Evolutionary conservation across 306 rosid genomes (phyloP).

Genomic region (Prosopis cineraria): DNA sequence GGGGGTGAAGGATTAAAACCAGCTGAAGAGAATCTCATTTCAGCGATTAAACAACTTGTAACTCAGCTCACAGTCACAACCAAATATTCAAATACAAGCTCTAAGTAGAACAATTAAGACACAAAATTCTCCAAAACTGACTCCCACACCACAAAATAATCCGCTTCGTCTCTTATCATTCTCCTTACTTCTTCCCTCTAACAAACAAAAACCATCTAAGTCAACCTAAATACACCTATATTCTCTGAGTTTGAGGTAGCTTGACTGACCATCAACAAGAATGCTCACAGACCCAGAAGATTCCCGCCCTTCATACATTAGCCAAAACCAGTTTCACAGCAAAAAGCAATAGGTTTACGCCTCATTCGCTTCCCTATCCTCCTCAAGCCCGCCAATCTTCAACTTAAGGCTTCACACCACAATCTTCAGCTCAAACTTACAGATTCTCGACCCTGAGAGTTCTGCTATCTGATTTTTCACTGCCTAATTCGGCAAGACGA

Average conservation of each 20-base stretch:
- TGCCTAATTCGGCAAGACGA: constrained; percentile 31
- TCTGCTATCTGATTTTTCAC: constrained; percentile 13
- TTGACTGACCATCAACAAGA: constrained; percentile 31
- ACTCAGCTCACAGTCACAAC: constrained; percentile 43
- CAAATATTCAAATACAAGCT: constrained; percentile 33
- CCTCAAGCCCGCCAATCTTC: constrained; percentile 49
- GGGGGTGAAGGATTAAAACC: constrained; percentile 88
- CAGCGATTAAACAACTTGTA: constrained; percentile 33
- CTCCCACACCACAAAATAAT: constrained; percentile 45
- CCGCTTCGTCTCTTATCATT: constrained; percentile 37
- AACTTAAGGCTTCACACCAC: constrained; percentile 25
- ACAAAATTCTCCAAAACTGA: constrained; percentile 44
- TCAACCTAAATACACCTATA: constrained; percentile 31
- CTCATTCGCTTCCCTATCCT: constrained; percentile 59
- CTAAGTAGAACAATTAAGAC: constrained; percentile 46
- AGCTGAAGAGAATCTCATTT: constrained; percentile 90
- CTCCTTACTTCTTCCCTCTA: constrained; percentile 26
- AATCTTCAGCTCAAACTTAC: constrained; percentile 15
- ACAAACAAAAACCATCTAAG: constrained; percentile 45
- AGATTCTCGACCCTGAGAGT: not conserved
- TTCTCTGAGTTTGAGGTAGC: constrained; percentile 14
- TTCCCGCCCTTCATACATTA: constrained; percentile 50
- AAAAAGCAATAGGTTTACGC: constrained; percentile 59
- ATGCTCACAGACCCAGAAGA: constrained; percentile 35
- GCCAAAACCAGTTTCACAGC: constrained; percentile 74